Evolutionary conservation across 2,329 filamentous ascomycete genomes (phyloP).

Genomic region (Capronia epimyces): DNA sequence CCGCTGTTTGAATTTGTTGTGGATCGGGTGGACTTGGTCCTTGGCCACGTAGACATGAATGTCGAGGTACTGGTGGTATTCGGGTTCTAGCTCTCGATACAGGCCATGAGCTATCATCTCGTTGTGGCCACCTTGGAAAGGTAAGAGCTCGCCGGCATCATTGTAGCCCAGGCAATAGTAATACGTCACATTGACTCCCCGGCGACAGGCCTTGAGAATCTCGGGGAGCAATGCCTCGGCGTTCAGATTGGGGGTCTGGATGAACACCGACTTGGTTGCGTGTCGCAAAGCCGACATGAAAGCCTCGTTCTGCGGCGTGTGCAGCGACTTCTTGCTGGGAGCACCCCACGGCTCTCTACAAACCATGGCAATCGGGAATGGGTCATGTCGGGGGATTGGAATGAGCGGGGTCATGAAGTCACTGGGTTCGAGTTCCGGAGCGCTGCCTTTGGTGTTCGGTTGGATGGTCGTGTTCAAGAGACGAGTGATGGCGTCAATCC

Average conservation of each 20-base stretch:
- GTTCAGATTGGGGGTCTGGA: slow-evolving; percentile 73
- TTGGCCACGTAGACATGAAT: slow-evolving; percentile 69
- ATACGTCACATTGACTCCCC: slow-evolving; percentile 62
- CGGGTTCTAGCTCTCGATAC: slow-evolving; percentile 51
- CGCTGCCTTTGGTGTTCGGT: slow-evolving; percentile 46
- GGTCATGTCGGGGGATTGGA: slow-evolving; percentile 47
- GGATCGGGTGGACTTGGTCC: slow-evolving; percentile 55
- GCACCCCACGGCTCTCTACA: slow-evolving; percentile 63
- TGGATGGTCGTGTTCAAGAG: slow-evolving; percentile 62
- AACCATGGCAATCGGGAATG: slow-evolving; percentile 67
- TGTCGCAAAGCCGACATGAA: slow-evolving; percentile 66
- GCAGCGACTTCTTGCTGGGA: slow-evolving; percentile 55
- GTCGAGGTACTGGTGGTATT: slow-evolving; percentile 49
- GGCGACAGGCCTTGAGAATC: slow-evolving; percentile 58
- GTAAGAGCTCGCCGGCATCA: slow-evolving; percentile 68
- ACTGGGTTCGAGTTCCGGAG: slow-evolving; percentile 47
- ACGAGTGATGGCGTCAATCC: slow-evolving; percentile 55
- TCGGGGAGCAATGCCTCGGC: slow-evolving; percentile 61
- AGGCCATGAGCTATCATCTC: slow-evolving; percentile 62
- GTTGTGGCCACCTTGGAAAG: slow-evolving; percentile 69
- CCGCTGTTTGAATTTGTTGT: slow-evolving; percentile 1
- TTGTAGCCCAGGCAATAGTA: slow-evolving; percentile 77
- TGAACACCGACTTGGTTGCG: slow-evolving; percentile 61
- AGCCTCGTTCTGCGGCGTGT: slow-evolving; percentile 68
- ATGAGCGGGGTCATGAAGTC: slow-evolving; percentile 64